Evolutionary conservation across 1,139 yeast species (phyloP), one percentile per base, ranked within the genome.

Genomic region (Geotrichum restrictum): DNA sequence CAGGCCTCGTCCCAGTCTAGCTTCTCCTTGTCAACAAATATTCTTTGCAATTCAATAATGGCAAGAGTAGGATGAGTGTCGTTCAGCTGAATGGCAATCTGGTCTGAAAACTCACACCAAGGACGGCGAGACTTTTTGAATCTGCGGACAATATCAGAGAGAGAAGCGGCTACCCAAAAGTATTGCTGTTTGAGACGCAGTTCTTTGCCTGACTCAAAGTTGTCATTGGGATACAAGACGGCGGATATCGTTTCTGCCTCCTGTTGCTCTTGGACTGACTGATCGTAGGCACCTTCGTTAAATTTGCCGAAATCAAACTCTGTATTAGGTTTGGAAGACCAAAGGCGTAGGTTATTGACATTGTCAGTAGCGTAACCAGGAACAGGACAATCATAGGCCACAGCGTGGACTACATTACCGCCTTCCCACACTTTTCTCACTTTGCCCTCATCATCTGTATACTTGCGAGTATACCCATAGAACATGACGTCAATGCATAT

Each of bases 21-120:
- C 48, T 82, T 83, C 72, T 89, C 96, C 60, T 85, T 74, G 70
- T 89, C 98, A 57, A 89, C 83, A 57, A 89, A 74, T 53, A 91
- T 78, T 71, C 98, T 80, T 74, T 87, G 95, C 62, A 89, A 78
- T 71, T 89, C 98, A 47, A 88, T 94, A 65, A 89, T 75, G 4
- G 96, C 96, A 65, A 89, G 74, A n/a, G 97, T 87, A 53, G 98
- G 98, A 67, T 89, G 98, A n/a, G 98, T 89, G 67, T 89, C 98
- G 68, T 89, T 89, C 70, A 91, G 79, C 73, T 91, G 98, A 67
- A 89, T 89, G 45, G 96, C 96, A 57, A 87, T 81, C 66, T 84
- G 85, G 56, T 87, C 94, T 32, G 96, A 81, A 68, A 89, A 86
- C 65, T 84, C 88, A 42, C 75, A 66, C 95, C 96, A 89, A 50